These are phyloP conservation scores for Gossypium schwendimanii DNA, from an alignment of 441 rosid species.

Conservation along the genomic window DNA sequence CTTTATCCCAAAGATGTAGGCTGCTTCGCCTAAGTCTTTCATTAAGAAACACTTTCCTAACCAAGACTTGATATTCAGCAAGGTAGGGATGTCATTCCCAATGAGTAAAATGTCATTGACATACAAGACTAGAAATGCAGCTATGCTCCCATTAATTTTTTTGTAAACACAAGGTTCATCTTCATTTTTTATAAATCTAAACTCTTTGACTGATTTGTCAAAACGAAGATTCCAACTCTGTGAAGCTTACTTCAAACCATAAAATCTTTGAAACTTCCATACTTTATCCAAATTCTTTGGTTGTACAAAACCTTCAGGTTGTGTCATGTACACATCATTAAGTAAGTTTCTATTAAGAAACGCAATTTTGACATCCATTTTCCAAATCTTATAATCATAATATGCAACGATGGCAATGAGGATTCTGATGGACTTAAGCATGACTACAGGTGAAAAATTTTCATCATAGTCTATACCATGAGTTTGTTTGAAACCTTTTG, in stretches of 20 bases:
- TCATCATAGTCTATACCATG: neutral
- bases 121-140: neutral
- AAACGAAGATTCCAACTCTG: neutral
- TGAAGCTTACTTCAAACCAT: neutral
- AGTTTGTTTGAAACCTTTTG: no score
- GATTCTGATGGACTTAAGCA: neutral
- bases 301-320: neutral
- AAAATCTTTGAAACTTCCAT: neutral
- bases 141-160: no score
- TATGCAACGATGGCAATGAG: neutral
- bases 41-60: no score
- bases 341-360: neutral
- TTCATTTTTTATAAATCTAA: no score
- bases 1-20: neutral
- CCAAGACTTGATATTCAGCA: no score
- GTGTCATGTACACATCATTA: neutral
- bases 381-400: neutral
- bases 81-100: neutral
- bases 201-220: neutral
- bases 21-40: neutral
- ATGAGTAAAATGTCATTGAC: neutral
- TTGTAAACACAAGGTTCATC: neutral
- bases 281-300: neutral
- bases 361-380: neutral
- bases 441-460: neutral